phyloP scores from a whole-genome alignment of 2,329 filamentous ascomycete species.

The Chrysosphaeria jannelii region DNA sequence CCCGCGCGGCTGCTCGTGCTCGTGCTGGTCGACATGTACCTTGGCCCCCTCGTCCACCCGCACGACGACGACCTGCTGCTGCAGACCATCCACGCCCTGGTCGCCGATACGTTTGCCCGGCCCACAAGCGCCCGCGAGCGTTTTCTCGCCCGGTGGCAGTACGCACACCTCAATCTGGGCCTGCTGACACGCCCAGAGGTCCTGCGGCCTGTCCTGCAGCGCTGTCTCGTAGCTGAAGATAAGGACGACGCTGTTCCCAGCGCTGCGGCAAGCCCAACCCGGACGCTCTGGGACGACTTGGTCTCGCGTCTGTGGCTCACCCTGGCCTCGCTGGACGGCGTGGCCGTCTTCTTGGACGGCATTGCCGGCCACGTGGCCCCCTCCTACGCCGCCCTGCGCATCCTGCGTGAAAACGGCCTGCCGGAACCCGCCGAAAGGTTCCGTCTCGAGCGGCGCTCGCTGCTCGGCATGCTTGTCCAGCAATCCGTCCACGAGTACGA shows the following conservation, averaged over 20 bases:
- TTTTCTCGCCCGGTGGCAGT: slow-evolving; percentile 13
- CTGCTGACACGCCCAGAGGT: slow-evolving; percentile 13
- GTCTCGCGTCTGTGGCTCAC: slow-evolving; percentile 47
- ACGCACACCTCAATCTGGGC: slow-evolving; percentile 18
- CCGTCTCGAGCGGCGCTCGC: slow-evolving; percentile 40
- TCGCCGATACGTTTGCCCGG: slow-evolving; percentile 16
- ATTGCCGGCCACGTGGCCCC: slow-evolving; percentile 36
- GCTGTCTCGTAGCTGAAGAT: slow-evolving; percentile 1
- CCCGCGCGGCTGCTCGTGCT: slow-evolving; percentile 44
- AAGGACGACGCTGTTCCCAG: no score
- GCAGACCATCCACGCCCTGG: slow-evolving; percentile 12
- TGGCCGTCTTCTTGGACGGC: slow-evolving; percentile 37
- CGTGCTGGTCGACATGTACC: slow-evolving; percentile 55
- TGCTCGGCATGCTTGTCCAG: slow-evolving; percentile 54
- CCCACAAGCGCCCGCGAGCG: slow-evolving; percentile 4
- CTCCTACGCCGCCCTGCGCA: slow-evolving; percentile 27
- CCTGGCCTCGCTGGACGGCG: slow-evolving; percentile 49
- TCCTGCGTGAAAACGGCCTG: slow-evolving; percentile 18
- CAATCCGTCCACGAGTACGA: slow-evolving; percentile 53
- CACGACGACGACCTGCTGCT: slow-evolving; percentile 12
- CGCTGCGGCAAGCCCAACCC: slow-evolving; percentile 1
- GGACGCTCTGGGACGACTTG: slow-evolving; percentile 56
- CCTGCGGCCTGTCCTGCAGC: slow-evolving; percentile 3
- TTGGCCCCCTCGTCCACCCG: slow-evolving; percentile 23
- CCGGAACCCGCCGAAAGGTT: slow-evolving; percentile 16